Evolutionary conservation across 2,329 filamentous ascomycete genomes (phyloP), one percentile per base, ranked within the genome.

Genomic region (Alternaria triticimaculans): DNA sequence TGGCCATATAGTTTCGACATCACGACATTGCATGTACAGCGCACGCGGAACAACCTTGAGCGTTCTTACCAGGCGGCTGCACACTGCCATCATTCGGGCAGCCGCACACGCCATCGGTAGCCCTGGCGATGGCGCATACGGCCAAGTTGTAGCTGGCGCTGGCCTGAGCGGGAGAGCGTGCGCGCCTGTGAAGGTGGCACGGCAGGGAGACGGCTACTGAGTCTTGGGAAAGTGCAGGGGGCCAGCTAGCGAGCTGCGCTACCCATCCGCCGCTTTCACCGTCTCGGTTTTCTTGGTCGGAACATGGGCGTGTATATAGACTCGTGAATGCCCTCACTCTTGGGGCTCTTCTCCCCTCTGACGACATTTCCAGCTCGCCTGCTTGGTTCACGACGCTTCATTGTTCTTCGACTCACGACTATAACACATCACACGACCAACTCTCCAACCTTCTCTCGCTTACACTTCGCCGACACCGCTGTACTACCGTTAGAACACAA

Each of bases 221-320:
- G 60, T 48, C 56, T 26, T 45, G 28, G 37, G 25, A 30, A 53
- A 46, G 49, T 55, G 9, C 63, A 64, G 66, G 65, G 61, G 44
- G n/a, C 12, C 49, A 21, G 55, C 68, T 73, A 72, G 68, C 64
- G 70, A 72, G 62, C 59, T 62, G 61, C 64, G 58, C 64, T 61
- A 62, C 50, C 44, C 25, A 66, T 68, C 67, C 66, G 67, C 67
- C 71, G 68, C 72, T 70, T 66, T 73, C 70, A 74, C 70, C 69
- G 69, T 72, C 72, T 72, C 69, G 68, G 66, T 62, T 58, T 43
- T 72, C 26, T 33, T 66, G 63, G 66, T 65, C 55, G 59, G 46
- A 60, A 37, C 46, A 10, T 53, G 55, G 15, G 53, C 28, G 26
- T 59, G 68, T 72, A 73, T 73, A 73, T 73, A 73, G 68, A 55